Conservation (phyloP, 2,329 filamentous ascomycete species). For the Epichloe elymi region DNA sequence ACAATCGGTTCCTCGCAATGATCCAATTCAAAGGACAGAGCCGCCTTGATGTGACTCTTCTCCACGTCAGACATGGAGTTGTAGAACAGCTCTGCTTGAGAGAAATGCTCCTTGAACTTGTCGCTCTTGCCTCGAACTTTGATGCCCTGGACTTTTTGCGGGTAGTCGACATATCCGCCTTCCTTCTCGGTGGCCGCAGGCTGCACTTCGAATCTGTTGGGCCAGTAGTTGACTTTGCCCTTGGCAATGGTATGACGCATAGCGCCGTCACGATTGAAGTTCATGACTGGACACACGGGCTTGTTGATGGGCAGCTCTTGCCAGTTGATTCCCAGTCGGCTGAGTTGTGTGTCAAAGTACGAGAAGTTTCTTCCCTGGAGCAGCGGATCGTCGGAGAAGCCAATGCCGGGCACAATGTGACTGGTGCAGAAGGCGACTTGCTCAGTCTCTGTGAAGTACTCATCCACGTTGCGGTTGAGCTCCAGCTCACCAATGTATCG, state of each 20-base stretch:
- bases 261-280: slow-evolving; percentile 52
- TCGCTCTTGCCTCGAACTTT: slow-evolving; percentile 55
- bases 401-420: slow-evolving; percentile 67
- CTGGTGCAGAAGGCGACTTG: slow-evolving; percentile 73
- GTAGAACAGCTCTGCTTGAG: slow-evolving; percentile 71
- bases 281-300: slow-evolving; percentile 62
- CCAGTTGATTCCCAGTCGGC: slow-evolving; percentile 59
- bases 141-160: slow-evolving; percentile 50
- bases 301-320: slow-evolving; percentile 66
- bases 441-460: slow-evolving; percentile 73
- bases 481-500: slow-evolving; percentile 69
- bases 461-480: slow-evolving; percentile 66
- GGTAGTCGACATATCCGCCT: slow-evolving; percentile 56
- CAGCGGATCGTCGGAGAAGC: slow-evolving; percentile 63
- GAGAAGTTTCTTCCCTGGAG: slow-evolving; percentile 60
- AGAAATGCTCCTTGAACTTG: slow-evolving; percentile 69
- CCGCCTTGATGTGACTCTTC: slow-evolving; percentile 58
- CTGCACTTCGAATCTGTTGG: slow-evolving; percentile 37
- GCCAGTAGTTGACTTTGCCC: slow-evolving; percentile 7
- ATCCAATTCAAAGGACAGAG: slow-evolving; percentile 63
- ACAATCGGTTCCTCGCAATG: slow-evolving; percentile 71
- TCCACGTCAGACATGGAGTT: slow-evolving; percentile 60
- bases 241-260: slow-evolving; percentile 6
- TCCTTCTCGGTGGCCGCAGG: slow-evolving; percentile 50
- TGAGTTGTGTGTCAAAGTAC: slow-evolving; percentile 43